Evolutionary conservation across 1,284 basidiomycete genomes (phyloP).

Genomic region (Sporisorium exsertum): DNA sequence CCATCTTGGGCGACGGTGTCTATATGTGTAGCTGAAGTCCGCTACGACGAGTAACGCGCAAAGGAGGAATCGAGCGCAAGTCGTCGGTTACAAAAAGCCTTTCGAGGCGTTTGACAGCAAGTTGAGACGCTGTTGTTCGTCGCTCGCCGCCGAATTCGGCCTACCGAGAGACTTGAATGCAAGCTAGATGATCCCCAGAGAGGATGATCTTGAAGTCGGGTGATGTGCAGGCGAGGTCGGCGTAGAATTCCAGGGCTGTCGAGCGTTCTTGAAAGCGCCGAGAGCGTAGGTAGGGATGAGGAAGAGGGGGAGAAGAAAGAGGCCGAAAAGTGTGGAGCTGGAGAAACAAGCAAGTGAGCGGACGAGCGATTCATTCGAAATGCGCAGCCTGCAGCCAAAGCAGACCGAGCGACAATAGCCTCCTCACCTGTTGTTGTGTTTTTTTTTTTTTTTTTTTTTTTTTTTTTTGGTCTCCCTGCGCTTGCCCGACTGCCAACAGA

Average conservation of each 20-base stretch:
- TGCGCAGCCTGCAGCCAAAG: neutral
- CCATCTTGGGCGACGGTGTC: slow-evolving; percentile 48
- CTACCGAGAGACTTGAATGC: neutral
- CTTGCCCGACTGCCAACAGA: neutral
- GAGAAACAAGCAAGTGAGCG: neutral
- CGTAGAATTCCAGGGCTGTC: neutral
- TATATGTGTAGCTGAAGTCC: neutral
- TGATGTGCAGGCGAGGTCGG: neutral
- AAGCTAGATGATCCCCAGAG: neutral
- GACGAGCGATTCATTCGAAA: too few species aligned
- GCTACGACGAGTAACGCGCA: neutral
- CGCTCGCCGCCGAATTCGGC: neutral
- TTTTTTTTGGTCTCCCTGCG: too few species aligned
- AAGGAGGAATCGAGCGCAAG: too few species aligned
- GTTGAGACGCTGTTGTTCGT: neutral
- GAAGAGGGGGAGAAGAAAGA: slow-evolving; percentile 1
- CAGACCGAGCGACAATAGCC: neutral
- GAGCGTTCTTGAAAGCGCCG: neutral
- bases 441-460: neutral
- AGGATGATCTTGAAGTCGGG: too few species aligned
- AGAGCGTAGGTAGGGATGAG: neutral
- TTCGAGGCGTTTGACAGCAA: neutral
- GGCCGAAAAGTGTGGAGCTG: neutral
- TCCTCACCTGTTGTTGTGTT: neutral
- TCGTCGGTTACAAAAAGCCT: neutral